phyloP scores from a whole-genome alignment of 306 rosid species.

The Cicer yamashitae region DNA sequence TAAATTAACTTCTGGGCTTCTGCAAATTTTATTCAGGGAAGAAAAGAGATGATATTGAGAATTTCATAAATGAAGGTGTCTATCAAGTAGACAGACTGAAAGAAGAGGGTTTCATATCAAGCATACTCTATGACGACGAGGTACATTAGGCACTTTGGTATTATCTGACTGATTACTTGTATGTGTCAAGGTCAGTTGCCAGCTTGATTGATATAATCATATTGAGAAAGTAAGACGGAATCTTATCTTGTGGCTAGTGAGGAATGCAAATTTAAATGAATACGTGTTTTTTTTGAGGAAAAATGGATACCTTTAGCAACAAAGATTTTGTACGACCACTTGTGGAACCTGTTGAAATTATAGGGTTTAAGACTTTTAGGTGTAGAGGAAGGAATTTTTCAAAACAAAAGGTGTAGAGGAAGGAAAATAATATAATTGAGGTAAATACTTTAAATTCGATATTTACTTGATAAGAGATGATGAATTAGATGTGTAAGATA shows the following conservation, averaged over 20 bases:
- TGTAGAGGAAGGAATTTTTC: not conserved
- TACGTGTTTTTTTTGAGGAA: not conserved
- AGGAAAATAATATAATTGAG: not conserved
- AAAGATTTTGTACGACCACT: not conserved
- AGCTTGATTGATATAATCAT: slow-evolving; percentile 18
- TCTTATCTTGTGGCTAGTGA: slow-evolving; percentile 27
- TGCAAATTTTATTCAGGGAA: slow-evolving; percentile 60
- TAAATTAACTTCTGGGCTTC: slow-evolving; percentile 40
- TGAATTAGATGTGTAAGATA: not conserved
- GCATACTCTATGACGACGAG: slow-evolving; percentile 87
- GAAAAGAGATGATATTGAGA: slow-evolving; percentile 73
- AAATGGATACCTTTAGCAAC: slow-evolving; percentile 14
- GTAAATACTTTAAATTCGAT: not conserved
- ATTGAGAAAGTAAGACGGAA: slow-evolving; percentile 16
- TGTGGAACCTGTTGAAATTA: not conserved
- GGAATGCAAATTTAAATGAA: slow-evolving; percentile 26
- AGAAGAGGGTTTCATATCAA: slow-evolving; percentile 89
- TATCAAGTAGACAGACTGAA: slow-evolving; percentile 81
- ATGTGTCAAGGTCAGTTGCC: not conserved
- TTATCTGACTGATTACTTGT: slow-evolving; percentile 29
- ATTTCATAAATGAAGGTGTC: slow-evolving; percentile 84
- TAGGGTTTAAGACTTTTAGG: slow-evolving; percentile 5
- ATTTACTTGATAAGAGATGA: not conserved
- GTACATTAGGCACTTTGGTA: slow-evolving; percentile 51
- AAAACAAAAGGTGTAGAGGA: not conserved